Conservation (phyloP, 352 stramenopile species). For the Phytophthora cajani region DNA sequence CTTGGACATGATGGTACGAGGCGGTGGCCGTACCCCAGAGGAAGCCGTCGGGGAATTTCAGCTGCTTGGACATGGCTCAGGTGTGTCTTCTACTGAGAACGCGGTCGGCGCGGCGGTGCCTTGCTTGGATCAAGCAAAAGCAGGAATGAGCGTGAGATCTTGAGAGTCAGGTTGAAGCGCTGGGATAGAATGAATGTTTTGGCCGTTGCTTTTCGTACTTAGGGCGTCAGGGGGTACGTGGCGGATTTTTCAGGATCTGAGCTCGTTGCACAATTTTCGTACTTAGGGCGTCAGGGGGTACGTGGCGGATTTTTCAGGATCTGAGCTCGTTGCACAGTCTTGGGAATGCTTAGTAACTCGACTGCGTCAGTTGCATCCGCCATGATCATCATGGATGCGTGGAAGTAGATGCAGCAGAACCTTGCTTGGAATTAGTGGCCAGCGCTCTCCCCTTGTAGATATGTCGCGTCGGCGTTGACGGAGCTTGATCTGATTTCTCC, state of each 20-base stretch:
- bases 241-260: conserved; percentile 3
- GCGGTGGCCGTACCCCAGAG: conserved; percentile 90
- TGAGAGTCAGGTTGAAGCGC: conserved; percentile 10
- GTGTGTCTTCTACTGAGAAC: neutral
- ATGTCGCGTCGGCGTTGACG: neutral
- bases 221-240: neutral
- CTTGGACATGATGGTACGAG: conserved; percentile 79
- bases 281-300: conserved; percentile 4
- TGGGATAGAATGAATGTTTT: conserved; percentile 12
- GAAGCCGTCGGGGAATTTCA: conserved; percentile 71
- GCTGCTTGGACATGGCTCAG: conserved; percentile 26
- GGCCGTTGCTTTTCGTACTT: conserved; percentile 4
- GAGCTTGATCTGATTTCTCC: conserved; percentile 23
- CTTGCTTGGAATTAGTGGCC: neutral
- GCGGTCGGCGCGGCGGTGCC: conserved; percentile 1
- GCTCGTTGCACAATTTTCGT: neutral
- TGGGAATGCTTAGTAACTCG: neutral
- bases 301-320: conserved; percentile 3
- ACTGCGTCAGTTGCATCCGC: neutral
- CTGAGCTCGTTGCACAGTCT: neutral
- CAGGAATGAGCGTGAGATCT: conserved; percentile 23
- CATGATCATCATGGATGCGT: conserved; percentile 2
- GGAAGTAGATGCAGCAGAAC: conserved; percentile 1
- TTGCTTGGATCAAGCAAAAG: conserved; percentile 19
- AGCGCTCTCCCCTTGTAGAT: neutral